Conservation (phyloP, 2,329 filamentous ascomycete genomes). For the Chaetomium globosum region DNA sequence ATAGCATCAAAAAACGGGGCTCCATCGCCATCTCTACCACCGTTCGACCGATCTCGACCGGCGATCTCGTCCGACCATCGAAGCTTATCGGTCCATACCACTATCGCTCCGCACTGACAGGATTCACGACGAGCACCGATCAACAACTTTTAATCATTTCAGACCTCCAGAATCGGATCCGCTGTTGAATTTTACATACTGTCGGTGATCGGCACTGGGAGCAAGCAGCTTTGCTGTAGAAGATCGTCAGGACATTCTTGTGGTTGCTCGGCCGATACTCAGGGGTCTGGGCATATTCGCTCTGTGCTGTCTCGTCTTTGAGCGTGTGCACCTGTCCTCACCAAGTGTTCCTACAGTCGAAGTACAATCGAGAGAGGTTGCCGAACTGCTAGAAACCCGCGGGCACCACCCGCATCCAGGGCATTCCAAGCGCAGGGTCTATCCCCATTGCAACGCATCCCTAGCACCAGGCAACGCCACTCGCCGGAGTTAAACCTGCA, state of each 20-base stretch:
- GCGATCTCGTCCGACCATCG: slow-evolving; percentile 5
- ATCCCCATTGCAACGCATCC: slow-evolving; percentile 11
- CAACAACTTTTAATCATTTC: neutral
- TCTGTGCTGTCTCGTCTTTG: neutral
- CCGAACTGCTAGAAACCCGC: neutral
- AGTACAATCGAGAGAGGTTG: neutral
- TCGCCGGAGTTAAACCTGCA: slow-evolving; percentile 24
- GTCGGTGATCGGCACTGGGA: neutral
- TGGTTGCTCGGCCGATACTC: slow-evolving; percentile 6
- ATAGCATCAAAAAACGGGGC: neutral
- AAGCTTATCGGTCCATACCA: slow-evolving; percentile 12
- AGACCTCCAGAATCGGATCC: neutral
- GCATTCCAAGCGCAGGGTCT: slow-evolving; percentile 2
- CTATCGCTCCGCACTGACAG: slow-evolving; percentile 2
- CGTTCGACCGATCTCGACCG: slow-evolving; percentile 1
- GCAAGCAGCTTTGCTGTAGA: neutral
- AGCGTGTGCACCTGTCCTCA: neutral
- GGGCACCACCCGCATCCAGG: neutral
- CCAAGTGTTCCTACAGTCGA: neutral
- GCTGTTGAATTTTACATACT: slow-evolving; percentile 3
- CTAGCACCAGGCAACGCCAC: slow-evolving; percentile 13
- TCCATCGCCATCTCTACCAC: neutral
- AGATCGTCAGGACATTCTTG: slow-evolving; percentile 4
- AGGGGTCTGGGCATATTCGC: neutral
- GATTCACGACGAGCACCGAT: neutral